Base-by-base conservation (phyloP, 768 basidiomycete genomes). In the Xerocomellus dryophilus region DNA sequence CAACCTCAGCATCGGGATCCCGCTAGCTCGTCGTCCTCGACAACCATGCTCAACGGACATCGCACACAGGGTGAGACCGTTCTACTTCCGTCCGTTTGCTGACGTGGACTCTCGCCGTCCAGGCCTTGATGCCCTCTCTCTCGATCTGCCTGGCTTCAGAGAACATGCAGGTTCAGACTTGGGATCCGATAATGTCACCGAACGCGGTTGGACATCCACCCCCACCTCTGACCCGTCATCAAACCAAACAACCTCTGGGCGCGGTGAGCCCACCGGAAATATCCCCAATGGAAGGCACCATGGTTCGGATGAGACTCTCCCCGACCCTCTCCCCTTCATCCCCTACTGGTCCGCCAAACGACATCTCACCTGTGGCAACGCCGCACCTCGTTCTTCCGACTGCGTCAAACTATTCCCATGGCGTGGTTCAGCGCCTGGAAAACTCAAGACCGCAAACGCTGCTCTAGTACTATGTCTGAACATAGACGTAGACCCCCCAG, bases 401-500 rank as follows among this genome's bases (percentile, higher is more conserved):
- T 82, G 81, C 0, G 72, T 84, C 14, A 85, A 83, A 63, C 78
- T 84, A 54, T 78, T 81, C 52, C 80, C 85, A 9, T 97, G 94
- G 93, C 85, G 93, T 47, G 83, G 85, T 41, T 78, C 84, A 11
- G 78, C 86, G 0, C 87, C 88, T 3, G 86, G 86, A 56, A 92
- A 94, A 67, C 82, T 96, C 49, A 96, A 96, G 72, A 98, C 94
- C 1, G 84, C 88, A 17, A 87, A 92, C 34, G 96, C 93, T 2
- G 88, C 86, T 2, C 78, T 96, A 6, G 88, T 96, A 9, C 75
- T 98, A 50, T 99, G 97, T 66, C 79, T 99, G 18, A 98, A 98
- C 72, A 93, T 98, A 68, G 95, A 96, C 51, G 91, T 97, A 43
- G 96, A 98, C 66, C 97, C 97, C 17, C 97, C 97, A 57, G 97